Conservation (phyloP, 2,329 filamentous ascomycete genomes). For the Iodosphaeria phyllophila region DNA sequence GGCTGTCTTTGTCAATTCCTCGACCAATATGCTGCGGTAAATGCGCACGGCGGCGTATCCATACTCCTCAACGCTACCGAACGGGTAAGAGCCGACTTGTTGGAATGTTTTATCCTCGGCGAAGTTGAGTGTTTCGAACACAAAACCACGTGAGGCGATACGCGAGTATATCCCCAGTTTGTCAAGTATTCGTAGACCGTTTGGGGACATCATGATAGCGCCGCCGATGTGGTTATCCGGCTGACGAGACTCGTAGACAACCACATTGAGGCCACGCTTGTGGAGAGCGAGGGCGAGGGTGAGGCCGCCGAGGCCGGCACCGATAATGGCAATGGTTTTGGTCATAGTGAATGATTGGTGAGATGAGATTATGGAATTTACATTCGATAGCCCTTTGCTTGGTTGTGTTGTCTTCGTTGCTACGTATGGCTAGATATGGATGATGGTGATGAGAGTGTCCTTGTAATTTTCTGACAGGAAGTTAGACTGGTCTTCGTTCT, state of each 20-base stretch:
- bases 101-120: conserved; percentile 14
- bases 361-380: no score
- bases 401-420: no score
- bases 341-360: no score
- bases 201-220: conserved; percentile 40
- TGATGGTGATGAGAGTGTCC: no score
- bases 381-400: no score
- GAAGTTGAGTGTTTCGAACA: conserved; percentile 30
- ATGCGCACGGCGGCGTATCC: conserved; percentile 35
- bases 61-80: conserved; percentile 25
- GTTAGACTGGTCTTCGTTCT: no score
- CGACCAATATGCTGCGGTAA: conserved; percentile 31
- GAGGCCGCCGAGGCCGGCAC: conserved; percentile 17
- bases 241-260: conserved; percentile 32
- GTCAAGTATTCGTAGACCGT: conserved; percentile 34
- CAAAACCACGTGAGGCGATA: conserved; percentile 24
- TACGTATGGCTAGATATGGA: no score
- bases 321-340: conserved; percentile 7
- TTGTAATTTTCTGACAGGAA: no score
- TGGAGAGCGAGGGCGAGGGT: conserved; percentile 34
- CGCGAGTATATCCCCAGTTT: conserved; percentile 25
- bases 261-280: conserved; percentile 25
- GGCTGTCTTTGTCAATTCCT: conserved; percentile 22
- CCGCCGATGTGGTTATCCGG: conserved; percentile 26
- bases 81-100: conserved; percentile 20